phyloP scores from a whole-genome alignment of 78 protist species.

The Cavenderia fasciculata region DNA sequence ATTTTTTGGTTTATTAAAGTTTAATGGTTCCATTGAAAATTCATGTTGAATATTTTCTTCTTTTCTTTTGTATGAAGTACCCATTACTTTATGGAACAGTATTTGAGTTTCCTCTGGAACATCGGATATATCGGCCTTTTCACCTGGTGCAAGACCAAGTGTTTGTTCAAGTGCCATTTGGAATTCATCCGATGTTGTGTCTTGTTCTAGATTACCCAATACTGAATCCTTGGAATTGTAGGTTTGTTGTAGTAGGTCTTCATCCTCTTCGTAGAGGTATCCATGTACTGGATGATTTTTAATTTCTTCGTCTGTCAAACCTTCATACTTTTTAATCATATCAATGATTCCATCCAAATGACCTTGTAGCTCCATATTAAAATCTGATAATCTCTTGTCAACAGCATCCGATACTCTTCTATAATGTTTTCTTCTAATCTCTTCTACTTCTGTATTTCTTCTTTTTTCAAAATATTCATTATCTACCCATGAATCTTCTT shows the following conservation, averaged over 20 bases:
- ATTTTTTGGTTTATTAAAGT: background rate
- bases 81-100: background rate
- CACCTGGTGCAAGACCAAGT: background rate
- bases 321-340: background rate
- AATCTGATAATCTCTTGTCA: background rate
- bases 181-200: conserved; percentile 7
- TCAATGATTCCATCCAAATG: background rate
- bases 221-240: too few species aligned
- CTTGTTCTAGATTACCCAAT: too few species aligned
- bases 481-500: background rate
- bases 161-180: background rate
- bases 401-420: conserved; percentile 19
- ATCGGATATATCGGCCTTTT: background rate
- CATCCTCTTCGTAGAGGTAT: background rate
- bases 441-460: conserved; percentile 20
- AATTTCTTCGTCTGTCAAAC: background rate
- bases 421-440: conserved; percentile 19
- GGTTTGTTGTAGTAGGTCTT: too few species aligned
- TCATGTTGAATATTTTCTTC: background rate
- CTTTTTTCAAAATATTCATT: background rate
- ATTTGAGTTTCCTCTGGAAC: conserved; percentile 2
- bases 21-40: background rate
- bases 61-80: background rate
- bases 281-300: background rate
- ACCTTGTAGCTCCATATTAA: background rate